Conservation (phyloP, 176 grass and related monocot genomes). For the Oryza glaberrima region DNA sequence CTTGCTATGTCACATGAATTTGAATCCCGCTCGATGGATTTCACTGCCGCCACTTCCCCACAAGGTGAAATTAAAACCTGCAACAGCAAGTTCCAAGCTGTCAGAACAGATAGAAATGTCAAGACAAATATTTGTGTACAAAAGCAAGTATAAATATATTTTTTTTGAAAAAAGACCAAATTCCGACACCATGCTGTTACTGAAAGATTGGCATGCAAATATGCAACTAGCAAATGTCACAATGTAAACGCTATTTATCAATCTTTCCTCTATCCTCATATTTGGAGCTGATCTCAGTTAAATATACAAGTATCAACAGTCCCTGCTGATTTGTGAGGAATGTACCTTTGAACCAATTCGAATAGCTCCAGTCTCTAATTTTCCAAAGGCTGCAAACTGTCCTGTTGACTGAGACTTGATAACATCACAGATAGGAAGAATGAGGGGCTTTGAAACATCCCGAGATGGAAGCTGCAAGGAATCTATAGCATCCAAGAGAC, state of each 20-base stretch:
- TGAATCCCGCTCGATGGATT: constrained; percentile 78
- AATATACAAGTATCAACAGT: constrained; percentile 1
- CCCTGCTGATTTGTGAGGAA: background rate
- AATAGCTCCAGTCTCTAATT: constrained; percentile 93
- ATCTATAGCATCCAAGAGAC: constrained; percentile 89
- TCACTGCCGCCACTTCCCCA: constrained; percentile 62
- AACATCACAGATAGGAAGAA: constrained; percentile 99
- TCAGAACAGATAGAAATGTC: constrained; percentile 31
- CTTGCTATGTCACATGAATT: constrained; percentile 67
- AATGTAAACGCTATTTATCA: constrained; percentile 24
- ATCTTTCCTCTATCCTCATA: constrained; percentile 5
- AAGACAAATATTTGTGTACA: background rate
- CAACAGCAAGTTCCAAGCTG: constrained; percentile 16
- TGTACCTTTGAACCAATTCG: constrained; percentile 84
- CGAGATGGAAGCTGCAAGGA: constrained; percentile 76
- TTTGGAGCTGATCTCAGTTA: background rate
- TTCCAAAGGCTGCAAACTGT: constrained; percentile 87
- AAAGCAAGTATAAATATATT: background rate
- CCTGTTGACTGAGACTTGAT: constrained; percentile 81
- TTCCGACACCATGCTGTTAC: constrained; percentile 14
- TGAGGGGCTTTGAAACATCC: constrained; percentile 89
- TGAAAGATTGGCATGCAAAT: constrained; percentile 19
- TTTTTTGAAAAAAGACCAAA: background rate
- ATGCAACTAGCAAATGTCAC: constrained; percentile 23
- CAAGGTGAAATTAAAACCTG: constrained; percentile 86